Evolutionary conservation across 352 stramenopile species (phyloP), one percentile per base, ranked within the genome.

Genomic region (Globisporangium sylvaticum): DNA sequence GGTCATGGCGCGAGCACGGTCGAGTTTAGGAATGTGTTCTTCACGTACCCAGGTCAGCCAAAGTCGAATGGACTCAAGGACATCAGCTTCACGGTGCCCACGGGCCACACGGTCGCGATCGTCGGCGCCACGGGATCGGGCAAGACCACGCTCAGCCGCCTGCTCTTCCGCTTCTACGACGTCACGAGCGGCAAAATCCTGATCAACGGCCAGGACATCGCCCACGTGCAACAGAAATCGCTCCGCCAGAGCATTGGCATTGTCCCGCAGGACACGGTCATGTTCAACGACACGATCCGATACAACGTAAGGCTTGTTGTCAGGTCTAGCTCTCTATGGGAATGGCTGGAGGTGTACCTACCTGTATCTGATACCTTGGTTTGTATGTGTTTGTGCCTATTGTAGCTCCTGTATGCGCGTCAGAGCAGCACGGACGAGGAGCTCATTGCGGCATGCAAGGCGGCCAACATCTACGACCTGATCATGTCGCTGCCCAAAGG

Each of bases 81-180:
- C 59, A 67, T 98, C 34, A 85, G 67, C 54, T 90, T 93, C 44
- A 76, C 63, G 7, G 78, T 93, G 8, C 72, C 80, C 0, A 82
- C 78, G 18, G 85, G 96, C 18, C 92, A 96, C 31, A 98, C 92
- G 0, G 92, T 94, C 6, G 97, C 96, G 31, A 92, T 99, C 52
- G 97, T 99, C 0, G 97, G 97, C 27, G 74, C 87, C 2, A 98
- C 92, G 1, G 80, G 93, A 32, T 87, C 89, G 20, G 92, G 96
- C 64, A 98, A 98, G 71, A 98, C 95, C 18, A 99, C 96, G 25
- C 89, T 98, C 54, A 94, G 83, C 18, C 89, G 96, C 20, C 72
- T 99, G 27, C 75, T 99, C 2, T 98, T 98, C 76, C 86, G 96
- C 37, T 98, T 99, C 72, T 99, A 98, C 74, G 95, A 99, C 68